Percentiles rank a stretch among this genome's conserved stretches.
phyloP scores from a whole-genome alignment of 257 asterid genomes.

The Lycium ferocissimum region DNA sequence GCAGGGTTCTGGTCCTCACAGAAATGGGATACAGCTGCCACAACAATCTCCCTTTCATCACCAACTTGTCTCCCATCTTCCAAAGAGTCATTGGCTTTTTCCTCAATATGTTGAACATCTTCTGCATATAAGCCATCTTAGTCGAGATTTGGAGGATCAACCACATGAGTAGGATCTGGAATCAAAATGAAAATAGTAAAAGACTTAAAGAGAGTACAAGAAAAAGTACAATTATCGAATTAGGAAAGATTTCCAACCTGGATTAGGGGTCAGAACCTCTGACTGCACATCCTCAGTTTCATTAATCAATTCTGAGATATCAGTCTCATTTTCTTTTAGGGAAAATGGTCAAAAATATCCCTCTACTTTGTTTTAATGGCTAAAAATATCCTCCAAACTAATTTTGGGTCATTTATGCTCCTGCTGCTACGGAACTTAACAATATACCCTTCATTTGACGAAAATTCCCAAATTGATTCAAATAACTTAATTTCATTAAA shows the following conservation, averaged over 20 bases:
- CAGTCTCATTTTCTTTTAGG: constrained; percentile 58
- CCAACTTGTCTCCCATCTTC: constrained; percentile 52
- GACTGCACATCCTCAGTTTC: constrained; percentile 49
- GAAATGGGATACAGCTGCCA: constrained; percentile 6
- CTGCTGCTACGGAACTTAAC: too few species aligned
- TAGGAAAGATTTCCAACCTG: constrained; percentile 51
- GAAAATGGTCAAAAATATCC: too few species aligned
- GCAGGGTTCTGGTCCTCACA: not conserved
- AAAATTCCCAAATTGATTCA: too few species aligned
- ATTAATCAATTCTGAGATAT: constrained; percentile 36
- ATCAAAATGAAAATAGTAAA: constrained; percentile 33
- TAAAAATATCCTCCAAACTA: too few species aligned
- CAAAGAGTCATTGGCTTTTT: constrained; percentile 46
- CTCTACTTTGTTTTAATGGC: too few species aligned
- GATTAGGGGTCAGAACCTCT: constrained; percentile 45
- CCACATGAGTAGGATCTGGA: constrained; percentile 65
- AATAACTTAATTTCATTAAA: too few species aligned
- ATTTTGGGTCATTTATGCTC: too few species aligned
- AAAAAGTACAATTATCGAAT: not conserved
- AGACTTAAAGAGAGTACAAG: not conserved
- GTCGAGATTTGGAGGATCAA: constrained; percentile 44
- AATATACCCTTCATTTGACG: too few species aligned
- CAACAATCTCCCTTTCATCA: constrained; percentile 43
- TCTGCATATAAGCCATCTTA: constrained; percentile 48
- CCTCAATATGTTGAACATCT: constrained; percentile 54